Conservation (phyloP, 176 grass and related monocot genomes). For the Dendrocalamus sinicus region DNA sequence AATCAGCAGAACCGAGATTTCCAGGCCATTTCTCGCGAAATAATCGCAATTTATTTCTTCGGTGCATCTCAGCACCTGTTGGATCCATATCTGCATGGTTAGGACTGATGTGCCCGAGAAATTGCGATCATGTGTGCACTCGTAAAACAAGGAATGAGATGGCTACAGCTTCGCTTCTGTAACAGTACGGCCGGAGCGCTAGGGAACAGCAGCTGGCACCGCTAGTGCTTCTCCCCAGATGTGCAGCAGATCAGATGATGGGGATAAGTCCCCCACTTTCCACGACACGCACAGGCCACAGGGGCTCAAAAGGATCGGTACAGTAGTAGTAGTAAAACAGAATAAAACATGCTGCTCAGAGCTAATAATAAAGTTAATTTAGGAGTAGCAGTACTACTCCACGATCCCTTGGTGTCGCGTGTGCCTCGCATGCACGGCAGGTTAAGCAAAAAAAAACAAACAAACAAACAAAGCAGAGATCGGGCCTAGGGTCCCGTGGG, state of each 20-base stretch:
- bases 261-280: slow-evolving; percentile 30
- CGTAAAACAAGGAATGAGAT: neutral
- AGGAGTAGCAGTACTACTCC: neutral
- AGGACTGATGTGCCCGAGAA: too few relatives aligned
- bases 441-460: neutral
- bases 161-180: slow-evolving; percentile 10
- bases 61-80: too few relatives aligned
- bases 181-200: neutral
- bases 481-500: neutral
- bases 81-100: too few relatives aligned
- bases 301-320: neutral
- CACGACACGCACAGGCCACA: neutral
- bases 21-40: too few relatives aligned
- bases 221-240: neutral
- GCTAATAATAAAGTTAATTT: neutral
- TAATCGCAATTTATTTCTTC: too few relatives aligned
- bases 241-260: slow-evolving; percentile 32
- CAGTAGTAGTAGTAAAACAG: neutral
- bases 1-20: too few relatives aligned
- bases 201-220: neutral
- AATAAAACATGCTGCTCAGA: neutral
- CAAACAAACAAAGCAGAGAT: neutral
- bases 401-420: neutral
- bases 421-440: neutral
- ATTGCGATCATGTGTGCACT: too few relatives aligned